Evolutionary conservation across 1,284 basidiomycete genomes (phyloP), one percentile per base, ranked within the genome.

Genomic region (Fomitopsis pinicola): DNA sequence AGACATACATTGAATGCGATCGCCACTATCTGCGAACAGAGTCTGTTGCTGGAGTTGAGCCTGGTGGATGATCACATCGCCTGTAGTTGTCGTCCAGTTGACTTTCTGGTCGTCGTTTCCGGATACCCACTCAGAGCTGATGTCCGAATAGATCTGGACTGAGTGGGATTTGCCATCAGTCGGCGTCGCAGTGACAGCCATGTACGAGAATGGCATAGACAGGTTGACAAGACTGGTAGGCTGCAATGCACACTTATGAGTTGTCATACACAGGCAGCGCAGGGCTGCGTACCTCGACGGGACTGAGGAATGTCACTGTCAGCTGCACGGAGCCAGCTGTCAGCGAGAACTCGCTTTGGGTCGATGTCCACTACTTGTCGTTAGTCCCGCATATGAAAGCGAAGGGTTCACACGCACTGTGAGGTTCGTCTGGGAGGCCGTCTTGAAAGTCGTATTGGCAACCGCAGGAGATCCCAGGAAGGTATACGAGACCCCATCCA

Each of bases 111-210:
- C 75, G 67, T 84, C 81, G 67, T 85, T 80, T 15, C 84, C 83
- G n/a, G 84, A 81, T 19, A 82, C 78, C 86, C 86, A 88, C 75
- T 87, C 85, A 12, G 80, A 85, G 58, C 81, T 84, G 71, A 88
- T 84, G 68, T 89, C 85, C 19, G 81, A 82, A 72, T 89, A 87
- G 8, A 87, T 64, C 69, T 85, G 82, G 5, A 90, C 81, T 19
- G 72, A 72, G 69, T 88, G 87, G 3, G 80, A 64, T 3, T 67
- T 64, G 15, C 81, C 82, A 67, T 89, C 85, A 17, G 76, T 85
- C 1, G 85, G 78, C 7, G 72, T 73, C 5, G 77, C 81, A 17
- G 82, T 82, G 14, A 89, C 72, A 5, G 81, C 69, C 71, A 88
- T 73, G 69, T 89, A 88, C 1, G 86, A 77, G 64, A 88, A 83